Evolutionary conservation across 352 stramenopile genomes (phyloP).

Genomic region (Blastocystis sp.): DNA sequence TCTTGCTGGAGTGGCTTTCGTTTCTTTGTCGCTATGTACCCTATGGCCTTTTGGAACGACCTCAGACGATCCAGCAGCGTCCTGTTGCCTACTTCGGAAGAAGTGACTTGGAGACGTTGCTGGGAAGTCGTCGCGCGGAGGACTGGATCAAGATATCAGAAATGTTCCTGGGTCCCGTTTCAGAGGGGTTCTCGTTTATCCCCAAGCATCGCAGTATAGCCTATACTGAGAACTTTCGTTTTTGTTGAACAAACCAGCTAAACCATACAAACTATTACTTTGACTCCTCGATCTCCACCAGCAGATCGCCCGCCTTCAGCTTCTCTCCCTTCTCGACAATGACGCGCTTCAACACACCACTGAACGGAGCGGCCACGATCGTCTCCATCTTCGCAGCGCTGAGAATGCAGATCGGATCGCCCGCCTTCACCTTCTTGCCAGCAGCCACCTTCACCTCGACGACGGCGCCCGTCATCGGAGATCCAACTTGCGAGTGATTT

Average conservation of each 20-base stretch:
- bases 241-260: neutral
- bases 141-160: conserved; percentile 99
- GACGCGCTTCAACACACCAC: conserved; percentile 81
- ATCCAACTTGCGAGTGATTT: conserved; percentile 77
- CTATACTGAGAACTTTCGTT: too few relatives aligned
- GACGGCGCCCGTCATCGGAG: conserved; percentile 91
- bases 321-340: conserved; percentile 85
- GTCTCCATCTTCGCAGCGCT: conserved; percentile 99
- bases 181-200: conserved; percentile 84
- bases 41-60: conserved; percentile 89
- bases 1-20: conserved; percentile 96
- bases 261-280: neutral
- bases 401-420: conserved; percentile 84
- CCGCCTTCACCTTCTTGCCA: conserved; percentile 83
- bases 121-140: conserved; percentile 69
- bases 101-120: conserved; percentile 91
- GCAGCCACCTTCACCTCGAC: conserved; percentile 86
- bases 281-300: conserved; percentile 82
- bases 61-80: conserved; percentile 92
- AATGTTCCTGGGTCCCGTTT: conserved; percentile 91
- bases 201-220: conserved; percentile 88
- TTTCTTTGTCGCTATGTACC: conserved; percentile 97
- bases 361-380: conserved; percentile 80
- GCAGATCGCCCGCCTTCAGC: conserved; percentile 84
- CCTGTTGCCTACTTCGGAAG: conserved; percentile 81